Percentiles rank a stretch among this genome's conserved stretches.
These are phyloP conservation scores for Penicillium aurantiogriseum DNA, from an alignment of 2,329 filamentous ascomycete species.

Conservation along the genomic window DNA sequence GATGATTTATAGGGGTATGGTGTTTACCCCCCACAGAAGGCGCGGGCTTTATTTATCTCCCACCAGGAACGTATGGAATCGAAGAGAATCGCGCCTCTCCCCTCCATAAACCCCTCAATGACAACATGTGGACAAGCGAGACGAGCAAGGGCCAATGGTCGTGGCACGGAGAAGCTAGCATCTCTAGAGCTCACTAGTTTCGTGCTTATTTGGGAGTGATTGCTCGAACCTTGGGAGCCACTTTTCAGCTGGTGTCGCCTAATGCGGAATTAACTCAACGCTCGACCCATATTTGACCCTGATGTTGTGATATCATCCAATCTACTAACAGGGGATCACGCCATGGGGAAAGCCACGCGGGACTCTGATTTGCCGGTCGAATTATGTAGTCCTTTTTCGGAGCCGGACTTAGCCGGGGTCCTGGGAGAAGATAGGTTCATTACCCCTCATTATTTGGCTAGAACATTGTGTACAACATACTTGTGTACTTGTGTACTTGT, in stretches of 20 bases:
- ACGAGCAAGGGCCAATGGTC: slow-evolving; percentile 4
- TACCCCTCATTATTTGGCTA: not conserved
- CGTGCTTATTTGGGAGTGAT: slow-evolving; percentile 2
- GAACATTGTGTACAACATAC: no score
- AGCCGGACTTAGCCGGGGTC: slow-evolving; percentile 1
- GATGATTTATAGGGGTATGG: not conserved
- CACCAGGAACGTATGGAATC: not conserved
- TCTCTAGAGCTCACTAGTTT: not conserved
- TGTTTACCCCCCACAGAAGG: not conserved
- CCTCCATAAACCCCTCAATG: slow-evolving; percentile 2
- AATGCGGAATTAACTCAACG: not conserved
- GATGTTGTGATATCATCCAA: not conserved
- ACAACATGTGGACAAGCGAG: slow-evolving; percentile 1
- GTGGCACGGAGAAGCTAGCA: not conserved
- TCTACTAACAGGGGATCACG: not conserved
- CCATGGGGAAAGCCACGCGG: not conserved
- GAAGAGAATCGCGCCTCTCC: not conserved
- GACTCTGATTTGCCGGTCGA: slow-evolving; percentile 3
- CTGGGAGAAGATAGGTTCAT: not conserved
- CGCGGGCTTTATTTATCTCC: not conserved
- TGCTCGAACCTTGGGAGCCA: slow-evolving; percentile 1
- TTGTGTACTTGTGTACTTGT: no score
- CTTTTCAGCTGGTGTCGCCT: slow-evolving; percentile 1
- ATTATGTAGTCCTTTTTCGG: not conserved
- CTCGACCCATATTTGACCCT: not conserved